phyloP scores from a whole-genome alignment of 164 flowering plant genomes.

The Euptelea pleiosperma region DNA sequence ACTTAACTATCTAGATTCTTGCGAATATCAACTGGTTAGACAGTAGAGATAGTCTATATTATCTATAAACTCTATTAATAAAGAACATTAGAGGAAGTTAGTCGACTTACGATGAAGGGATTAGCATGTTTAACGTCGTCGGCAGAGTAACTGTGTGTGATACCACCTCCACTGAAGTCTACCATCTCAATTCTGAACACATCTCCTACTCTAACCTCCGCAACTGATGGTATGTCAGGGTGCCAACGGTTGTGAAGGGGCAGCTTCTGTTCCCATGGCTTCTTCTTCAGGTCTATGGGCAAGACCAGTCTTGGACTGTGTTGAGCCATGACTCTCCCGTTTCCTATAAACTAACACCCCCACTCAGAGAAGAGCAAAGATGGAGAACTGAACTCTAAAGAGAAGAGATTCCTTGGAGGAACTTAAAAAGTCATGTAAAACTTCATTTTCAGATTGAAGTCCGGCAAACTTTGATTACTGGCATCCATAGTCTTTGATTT shows the following conservation, averaged over 20 bases:
- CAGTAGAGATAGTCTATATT: too few relatives aligned
- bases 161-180: constrained; percentile 55
- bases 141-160: constrained; percentile 39
- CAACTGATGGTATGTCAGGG: constrained; percentile 59
- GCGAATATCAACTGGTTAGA: too few relatives aligned
- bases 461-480: too few relatives aligned
- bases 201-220: constrained; percentile 47
- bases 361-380: too few relatives aligned
- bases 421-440: too few relatives aligned
- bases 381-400: too few relatives aligned
- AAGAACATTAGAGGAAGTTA: background rate
- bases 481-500: too few relatives aligned
- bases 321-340: constrained; percentile 28
- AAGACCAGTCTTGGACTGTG: constrained; percentile 44
- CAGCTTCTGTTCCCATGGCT: constrained; percentile 51
- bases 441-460: too few relatives aligned
- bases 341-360: too few relatives aligned
- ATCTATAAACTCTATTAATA: too few relatives aligned
- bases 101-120: constrained; percentile 40
- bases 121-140: constrained; percentile 50
- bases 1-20: too few relatives aligned
- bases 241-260: constrained; percentile 75
- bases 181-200: constrained; percentile 69
- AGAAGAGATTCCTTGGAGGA: too few relatives aligned
- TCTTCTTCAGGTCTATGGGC: constrained; percentile 56